Evolutionary conservation across 2,329 filamentous ascomycete genomes (phyloP), one percentile per base, ranked within the genome.

Genomic region (Aspergillus glaucus): DNA sequence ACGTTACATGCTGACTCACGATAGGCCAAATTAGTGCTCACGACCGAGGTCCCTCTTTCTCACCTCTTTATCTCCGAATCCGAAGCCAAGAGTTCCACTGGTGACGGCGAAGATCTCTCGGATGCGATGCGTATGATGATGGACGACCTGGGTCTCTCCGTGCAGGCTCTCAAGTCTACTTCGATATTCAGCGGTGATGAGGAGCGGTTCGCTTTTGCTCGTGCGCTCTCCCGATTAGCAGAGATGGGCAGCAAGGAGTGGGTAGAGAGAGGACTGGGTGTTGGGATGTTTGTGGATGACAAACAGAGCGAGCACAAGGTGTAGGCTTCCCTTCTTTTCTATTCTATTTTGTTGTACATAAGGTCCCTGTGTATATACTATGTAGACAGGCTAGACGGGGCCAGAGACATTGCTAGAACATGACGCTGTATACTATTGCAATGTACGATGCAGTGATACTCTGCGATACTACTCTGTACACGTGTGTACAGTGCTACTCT

Each of bases 241-340:
- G 90, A 97, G 70, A 98, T 98, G 93, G 88, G 90, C 17, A 93
- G 88, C 66, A 82, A 84, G 67, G 87, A 96, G 66, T 98, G 93
- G 93, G 87, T 97, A 3, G 92, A 97, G 71, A 72, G 90, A 12
- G 91, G 82, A 0, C 53, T 84, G 65, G 75, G 74, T 0, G 61
- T 77, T 46, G 75, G 74, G 1, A 65, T 75, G 55, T 19, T 39
- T 14, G 36, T 39, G 36, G 26, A 30, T 30, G 26, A 30, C 14
- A 36, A 36, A n/a, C 15, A 17, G 14, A 36, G 34, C 34, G 34
- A 36, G 34, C 14, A 36, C 34, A 72, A 68, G 44, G 65, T 72
- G 63, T 73, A 62, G 49, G 36, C 7, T 39, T 12, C 45, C 8
- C 37, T 37, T 39, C 17, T 15, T 40, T 15, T 24, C 8, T 9